phyloP scores from a whole-genome alignment of 805 yeast species.

The Barnettozyma salicaria region DNA sequence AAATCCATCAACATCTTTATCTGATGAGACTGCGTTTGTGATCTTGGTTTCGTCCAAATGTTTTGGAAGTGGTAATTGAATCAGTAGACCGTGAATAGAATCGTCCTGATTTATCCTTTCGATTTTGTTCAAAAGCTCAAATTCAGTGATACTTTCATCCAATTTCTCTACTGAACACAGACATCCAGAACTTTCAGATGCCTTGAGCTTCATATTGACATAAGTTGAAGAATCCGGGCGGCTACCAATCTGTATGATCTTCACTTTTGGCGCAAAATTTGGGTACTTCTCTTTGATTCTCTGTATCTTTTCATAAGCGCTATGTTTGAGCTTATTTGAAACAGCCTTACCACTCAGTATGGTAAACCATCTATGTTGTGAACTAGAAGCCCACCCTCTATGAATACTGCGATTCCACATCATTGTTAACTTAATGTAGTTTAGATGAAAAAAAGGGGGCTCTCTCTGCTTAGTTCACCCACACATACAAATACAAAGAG shows the following conservation, averaged over 20 bases:
- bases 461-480: too few species aligned
- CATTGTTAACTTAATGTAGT: not conserved
- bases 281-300: slow-evolving; percentile 34
- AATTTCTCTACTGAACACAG: slow-evolving; percentile 59
- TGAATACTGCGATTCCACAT: not conserved
- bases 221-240: slow-evolving; percentile 90
- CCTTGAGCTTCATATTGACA: slow-evolving; percentile 86
- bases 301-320: slow-evolving; percentile 35
- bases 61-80: slow-evolving; percentile 85
- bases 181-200: slow-evolving; percentile 80
- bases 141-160: slow-evolving; percentile 56
- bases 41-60: slow-evolving; percentile 72
- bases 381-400: slow-evolving; percentile 11
- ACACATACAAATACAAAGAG: too few species aligned
- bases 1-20: slow-evolving; percentile 94
- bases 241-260: slow-evolving; percentile 80
- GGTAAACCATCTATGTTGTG: slow-evolving; percentile 22
- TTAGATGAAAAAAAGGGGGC: not conserved
- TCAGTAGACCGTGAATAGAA: slow-evolving; percentile 75
- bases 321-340: slow-evolving; percentile 39
- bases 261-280: slow-evolving; percentile 56
- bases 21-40: slow-evolving; percentile 74
- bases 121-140: slow-evolving; percentile 52
- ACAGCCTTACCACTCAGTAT: slow-evolving; percentile 43
- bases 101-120: slow-evolving; percentile 65